phyloP scores from a whole-genome alignment of 495 filamentous ascomycete species.

The Penicillium chermesinum region DNA sequence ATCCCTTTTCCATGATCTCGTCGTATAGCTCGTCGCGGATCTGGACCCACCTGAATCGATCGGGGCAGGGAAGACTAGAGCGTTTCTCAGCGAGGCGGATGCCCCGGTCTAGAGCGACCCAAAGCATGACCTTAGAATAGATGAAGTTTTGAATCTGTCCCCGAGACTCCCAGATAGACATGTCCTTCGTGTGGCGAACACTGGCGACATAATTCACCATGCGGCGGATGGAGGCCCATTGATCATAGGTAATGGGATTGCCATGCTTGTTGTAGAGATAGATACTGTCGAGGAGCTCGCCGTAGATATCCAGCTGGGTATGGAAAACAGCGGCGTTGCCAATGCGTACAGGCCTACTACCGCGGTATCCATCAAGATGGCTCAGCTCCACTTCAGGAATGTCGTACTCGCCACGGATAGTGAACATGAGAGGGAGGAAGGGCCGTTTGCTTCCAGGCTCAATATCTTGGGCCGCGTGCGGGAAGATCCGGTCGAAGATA shows the following conservation, averaged over 20 bases:
- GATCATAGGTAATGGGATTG: slow-evolving; percentile 68
- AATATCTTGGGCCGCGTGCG: slow-evolving; percentile 29
- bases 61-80: slow-evolving; percentile 60
- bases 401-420: slow-evolving; percentile 64
- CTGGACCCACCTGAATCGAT: slow-evolving; percentile 55
- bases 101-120: slow-evolving; percentile 70
- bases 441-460: slow-evolving; percentile 36
- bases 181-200: slow-evolving; percentile 55
- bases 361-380: slow-evolving; percentile 64
- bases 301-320: slow-evolving; percentile 70
- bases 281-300: slow-evolving; percentile 68
- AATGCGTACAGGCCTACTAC: slow-evolving; percentile 64
- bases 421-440: slow-evolving; percentile 72
- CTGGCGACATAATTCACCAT: slow-evolving; percentile 50
- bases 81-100: slow-evolving; percentile 66
- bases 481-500: slow-evolving; percentile 60
- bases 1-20: slow-evolving; percentile 66
- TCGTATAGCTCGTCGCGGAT: slow-evolving; percentile 62
- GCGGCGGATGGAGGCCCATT: slow-evolving; percentile 57
- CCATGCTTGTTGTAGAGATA: slow-evolving; percentile 76
- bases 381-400: slow-evolving; percentile 61
- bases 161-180: slow-evolving; percentile 76
- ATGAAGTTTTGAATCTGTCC: slow-evolving; percentile 67
- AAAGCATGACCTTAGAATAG: slow-evolving; percentile 71
- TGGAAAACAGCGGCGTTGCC: slow-evolving; percentile 71